These are phyloP conservation scores for Talaromyces nanjingensis DNA, from an alignment of 495 filamentous ascomycete genomes.

Conservation along the genomic window DNA sequence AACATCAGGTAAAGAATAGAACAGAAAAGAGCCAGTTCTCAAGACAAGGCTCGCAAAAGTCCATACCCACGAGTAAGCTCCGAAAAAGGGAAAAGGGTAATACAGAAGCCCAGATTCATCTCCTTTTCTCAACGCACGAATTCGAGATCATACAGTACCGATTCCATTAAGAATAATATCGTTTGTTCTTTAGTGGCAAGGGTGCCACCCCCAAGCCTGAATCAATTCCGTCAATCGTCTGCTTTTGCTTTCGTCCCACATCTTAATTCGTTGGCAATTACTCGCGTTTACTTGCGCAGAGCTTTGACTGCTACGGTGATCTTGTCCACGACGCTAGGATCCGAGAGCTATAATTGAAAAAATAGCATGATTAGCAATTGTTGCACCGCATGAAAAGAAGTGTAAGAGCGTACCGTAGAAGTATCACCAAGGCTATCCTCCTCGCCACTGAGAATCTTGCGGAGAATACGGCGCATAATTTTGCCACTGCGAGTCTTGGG, in stretches of 20 bases:
- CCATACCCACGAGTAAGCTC: background rate
- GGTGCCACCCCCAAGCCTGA: background rate
- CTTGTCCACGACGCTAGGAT: slow-evolving; percentile 80
- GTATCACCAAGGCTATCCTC: slow-evolving; percentile 94
- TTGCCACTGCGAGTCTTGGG: slow-evolving; percentile 96
- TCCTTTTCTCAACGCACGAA: background rate
- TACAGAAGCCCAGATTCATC: background rate
- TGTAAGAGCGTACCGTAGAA: slow-evolving; percentile 63
- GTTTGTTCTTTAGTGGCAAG: background rate
- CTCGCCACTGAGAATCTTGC: slow-evolving; percentile 94
- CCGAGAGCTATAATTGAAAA: slow-evolving; percentile 58
- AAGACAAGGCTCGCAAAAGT: background rate
- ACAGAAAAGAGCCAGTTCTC: background rate
- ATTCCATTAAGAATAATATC: background rate
- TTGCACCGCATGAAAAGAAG: background rate
- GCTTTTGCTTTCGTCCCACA: background rate
- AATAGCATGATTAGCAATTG: background rate
- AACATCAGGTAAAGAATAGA: background rate
- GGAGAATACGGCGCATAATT: slow-evolving; percentile 96
- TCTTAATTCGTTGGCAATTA: background rate
- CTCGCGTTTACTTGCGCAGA: slow-evolving; percentile 38
- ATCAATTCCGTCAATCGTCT: background rate
- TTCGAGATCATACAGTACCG: background rate
- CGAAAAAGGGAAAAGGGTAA: background rate
- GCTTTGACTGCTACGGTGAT: slow-evolving; percentile 78